phyloP scores from a whole-genome alignment of 768 basidiomycete genomes.

The Mycena indigotica region DNA sequence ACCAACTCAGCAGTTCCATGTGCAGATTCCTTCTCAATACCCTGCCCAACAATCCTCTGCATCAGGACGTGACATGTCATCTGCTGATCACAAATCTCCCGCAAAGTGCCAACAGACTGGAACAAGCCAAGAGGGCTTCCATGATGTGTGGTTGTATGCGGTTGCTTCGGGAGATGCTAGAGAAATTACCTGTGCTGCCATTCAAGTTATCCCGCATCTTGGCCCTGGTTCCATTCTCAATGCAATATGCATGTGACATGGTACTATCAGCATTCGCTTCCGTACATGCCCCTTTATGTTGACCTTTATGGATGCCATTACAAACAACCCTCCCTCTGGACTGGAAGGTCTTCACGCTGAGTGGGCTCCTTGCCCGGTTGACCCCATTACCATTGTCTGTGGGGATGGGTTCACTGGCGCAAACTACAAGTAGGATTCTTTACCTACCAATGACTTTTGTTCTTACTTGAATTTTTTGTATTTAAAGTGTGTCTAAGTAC shows the following conservation, averaged over 20 bases:
- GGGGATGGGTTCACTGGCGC: background rate
- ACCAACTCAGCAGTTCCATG: background rate
- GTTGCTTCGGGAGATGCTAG: slow-evolving; percentile 1
- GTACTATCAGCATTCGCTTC: slow-evolving; percentile 9
- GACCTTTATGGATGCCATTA: background rate
- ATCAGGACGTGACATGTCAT: background rate
- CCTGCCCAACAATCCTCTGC: background rate
- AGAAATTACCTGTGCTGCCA: slow-evolving; percentile 5
- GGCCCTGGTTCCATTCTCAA: background rate
- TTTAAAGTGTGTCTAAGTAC: slow-evolving; percentile 1
- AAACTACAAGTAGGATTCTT: background rate
- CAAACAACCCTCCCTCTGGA: background rate
- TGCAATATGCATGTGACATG: slow-evolving; percentile 1
- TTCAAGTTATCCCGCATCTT: background rate
- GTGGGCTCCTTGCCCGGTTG: background rate
- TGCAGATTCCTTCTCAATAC: background rate
- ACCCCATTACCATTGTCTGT: background rate
- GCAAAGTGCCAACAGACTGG: slow-evolving; percentile 36
- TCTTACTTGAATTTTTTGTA: background rate
- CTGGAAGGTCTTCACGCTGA: background rate
- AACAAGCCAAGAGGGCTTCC: background rate
- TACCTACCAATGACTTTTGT: background rate
- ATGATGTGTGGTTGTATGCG: slow-evolving; percentile 6
- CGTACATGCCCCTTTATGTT: background rate
- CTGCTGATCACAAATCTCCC: slow-evolving; percentile 46